Evolutionary conservation across 192 early-diverging fungal species (phyloP).

Genomic region (Chytriomyces sp.): DNA sequence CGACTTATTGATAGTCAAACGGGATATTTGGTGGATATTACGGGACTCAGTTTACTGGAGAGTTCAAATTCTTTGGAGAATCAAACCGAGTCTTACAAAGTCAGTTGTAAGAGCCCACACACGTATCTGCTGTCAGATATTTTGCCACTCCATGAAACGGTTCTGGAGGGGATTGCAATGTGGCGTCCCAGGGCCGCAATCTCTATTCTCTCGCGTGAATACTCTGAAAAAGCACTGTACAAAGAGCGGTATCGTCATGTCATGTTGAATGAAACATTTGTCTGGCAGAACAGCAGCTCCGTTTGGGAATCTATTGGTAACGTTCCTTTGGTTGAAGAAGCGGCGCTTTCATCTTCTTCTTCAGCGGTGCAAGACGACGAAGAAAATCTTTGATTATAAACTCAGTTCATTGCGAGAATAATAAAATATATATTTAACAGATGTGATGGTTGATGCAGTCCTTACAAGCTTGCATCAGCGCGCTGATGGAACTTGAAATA

Average conservation of each 20-base stretch:
- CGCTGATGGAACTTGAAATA: background rate
- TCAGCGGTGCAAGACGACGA: no score
- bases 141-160: slow-evolving; percentile 23
- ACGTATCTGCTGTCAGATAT: slow-evolving; percentile 5
- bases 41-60: background rate
- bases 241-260: background rate
- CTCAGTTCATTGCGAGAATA: no score
- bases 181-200: slow-evolving; percentile 15
- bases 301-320: background rate
- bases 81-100: background rate
- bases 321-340: background rate
- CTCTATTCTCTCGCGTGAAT: slow-evolving; percentile 35
- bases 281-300: background rate
- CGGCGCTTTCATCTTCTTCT: no score
- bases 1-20: slow-evolving; percentile 17
- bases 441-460: no score
- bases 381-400: no score
- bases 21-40: slow-evolving; percentile 28
- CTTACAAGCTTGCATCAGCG: background rate
- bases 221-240: slow-evolving; percentile 8
- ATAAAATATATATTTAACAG: no score
- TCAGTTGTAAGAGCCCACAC: slow-evolving; percentile 14
- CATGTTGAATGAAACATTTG: background rate
- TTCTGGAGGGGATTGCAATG: slow-evolving; percentile 6
- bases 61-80: background rate